phyloP scores from a whole-genome alignment of 1,139 yeast species.

The Pichia sp. region DNA sequence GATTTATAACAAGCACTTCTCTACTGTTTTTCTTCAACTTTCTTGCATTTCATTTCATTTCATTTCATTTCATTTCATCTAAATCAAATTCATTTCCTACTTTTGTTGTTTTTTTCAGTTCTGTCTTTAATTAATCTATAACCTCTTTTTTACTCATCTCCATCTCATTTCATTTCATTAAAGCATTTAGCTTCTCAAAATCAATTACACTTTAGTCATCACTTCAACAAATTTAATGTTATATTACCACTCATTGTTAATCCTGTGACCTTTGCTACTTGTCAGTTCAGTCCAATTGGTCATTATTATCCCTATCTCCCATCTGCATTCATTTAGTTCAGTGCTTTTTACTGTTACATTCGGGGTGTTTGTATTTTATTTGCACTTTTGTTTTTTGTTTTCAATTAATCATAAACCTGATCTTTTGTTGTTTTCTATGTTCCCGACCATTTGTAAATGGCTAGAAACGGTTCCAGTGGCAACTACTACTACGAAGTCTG shows the following conservation, averaged over 20 bases:
- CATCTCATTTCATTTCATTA: too few species aligned
- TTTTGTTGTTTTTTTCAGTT: background rate
- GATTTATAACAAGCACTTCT: background rate
- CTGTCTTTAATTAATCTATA: background rate
- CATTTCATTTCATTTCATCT: too few species aligned
- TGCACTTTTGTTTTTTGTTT: background rate
- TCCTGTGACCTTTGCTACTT: background rate
- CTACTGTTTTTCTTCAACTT: background rate
- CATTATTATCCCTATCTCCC: background rate
- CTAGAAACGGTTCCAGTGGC: too few species aligned
- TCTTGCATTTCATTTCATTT: background rate
- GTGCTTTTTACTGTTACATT: background rate
- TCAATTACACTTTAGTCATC: too few species aligned
- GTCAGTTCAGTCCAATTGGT: background rate
- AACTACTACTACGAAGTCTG: background rate
- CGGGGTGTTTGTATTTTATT: slow-evolving; percentile 5
- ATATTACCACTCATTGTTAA: background rate
- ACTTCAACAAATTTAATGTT: too few species aligned
- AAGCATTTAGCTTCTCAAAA: too few species aligned
- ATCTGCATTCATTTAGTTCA: background rate
- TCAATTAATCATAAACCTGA: background rate
- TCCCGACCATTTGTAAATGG: background rate
- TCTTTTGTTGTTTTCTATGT: background rate
- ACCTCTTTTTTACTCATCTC: too few species aligned
- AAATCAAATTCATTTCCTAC: background rate